Conservation (phyloP, 1,284 basidiomycete genomes). For the Trichosporon sp. region DNA sequence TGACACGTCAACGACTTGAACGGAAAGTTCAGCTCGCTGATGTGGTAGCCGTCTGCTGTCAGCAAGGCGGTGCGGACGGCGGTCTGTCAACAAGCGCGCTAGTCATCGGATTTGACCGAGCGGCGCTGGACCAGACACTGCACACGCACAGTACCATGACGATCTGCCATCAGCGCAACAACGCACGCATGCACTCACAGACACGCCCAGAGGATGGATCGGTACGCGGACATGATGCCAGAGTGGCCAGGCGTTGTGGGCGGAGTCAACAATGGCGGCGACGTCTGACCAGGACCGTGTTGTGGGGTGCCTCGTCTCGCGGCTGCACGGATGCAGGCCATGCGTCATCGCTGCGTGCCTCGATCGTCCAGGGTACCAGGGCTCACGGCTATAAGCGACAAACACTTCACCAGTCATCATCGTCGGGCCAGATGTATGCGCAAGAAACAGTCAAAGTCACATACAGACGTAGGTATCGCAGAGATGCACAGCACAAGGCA, state of each 20-base stretch:
- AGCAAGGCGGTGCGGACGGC: too few species aligned
- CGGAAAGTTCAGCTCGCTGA: conserved; percentile 81
- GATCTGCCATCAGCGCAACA: conserved; percentile 27
- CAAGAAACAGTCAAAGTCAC: neutral
- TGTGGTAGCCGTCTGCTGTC: conserved; percentile 55
- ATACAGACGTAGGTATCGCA: neutral
- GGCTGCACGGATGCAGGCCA: too few species aligned
- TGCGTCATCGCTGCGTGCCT: conserved; percentile 1
- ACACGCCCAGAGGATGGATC: conserved; percentile 26
- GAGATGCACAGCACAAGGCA: neutral
- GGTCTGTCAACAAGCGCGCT: too few species aligned
- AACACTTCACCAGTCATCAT: too few species aligned
- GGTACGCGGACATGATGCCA: neutral
- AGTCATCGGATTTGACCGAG: too few species aligned
- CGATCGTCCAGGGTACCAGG: neutral
- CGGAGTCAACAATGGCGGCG: neutral
- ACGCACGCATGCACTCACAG: conserved; percentile 16
- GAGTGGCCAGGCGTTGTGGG: too few species aligned
- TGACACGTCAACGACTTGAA: conserved; percentile 68
- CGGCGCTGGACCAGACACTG: too few species aligned
- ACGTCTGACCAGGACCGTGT: neutral
- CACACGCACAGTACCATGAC: conserved; percentile 43
- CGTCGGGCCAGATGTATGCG: too few species aligned
- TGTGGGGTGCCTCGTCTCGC: neutral
- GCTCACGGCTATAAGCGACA: too few species aligned